phyloP scores from a whole-genome alignment of 2,329 filamentous ascomycete genomes.

The Colletotrichum simmondsii region DNA sequence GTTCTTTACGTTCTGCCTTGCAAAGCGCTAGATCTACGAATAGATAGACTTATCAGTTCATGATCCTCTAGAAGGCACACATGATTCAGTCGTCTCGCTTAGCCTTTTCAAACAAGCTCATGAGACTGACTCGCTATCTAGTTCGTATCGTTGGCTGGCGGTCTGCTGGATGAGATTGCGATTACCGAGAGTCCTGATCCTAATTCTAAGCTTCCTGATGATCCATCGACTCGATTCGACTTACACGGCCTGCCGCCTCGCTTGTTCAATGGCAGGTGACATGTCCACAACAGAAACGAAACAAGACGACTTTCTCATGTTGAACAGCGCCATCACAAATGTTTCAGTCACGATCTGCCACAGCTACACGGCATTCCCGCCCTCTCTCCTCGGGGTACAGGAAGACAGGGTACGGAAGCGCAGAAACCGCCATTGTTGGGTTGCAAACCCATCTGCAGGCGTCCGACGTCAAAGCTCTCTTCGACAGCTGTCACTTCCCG shows the following conservation, averaged over 20 bases:
- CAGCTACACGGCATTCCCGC: constrained; percentile 20
- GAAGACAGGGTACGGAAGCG: not conserved
- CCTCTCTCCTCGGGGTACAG: not conserved
- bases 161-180: not conserved
- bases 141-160: not conserved
- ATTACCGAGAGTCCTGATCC: not conserved
- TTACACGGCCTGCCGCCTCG: constrained; percentile 6
- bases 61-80: not conserved
- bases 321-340: constrained; percentile 9
- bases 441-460: constrained; percentile 10
- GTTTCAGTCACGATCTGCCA: constrained; percentile 18
- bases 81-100: not conserved
- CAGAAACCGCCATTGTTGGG: not conserved
- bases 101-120: not conserved
- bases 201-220: not conserved
- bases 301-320: constrained; percentile 9
- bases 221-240: not conserved
- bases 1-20: not conserved
- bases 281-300: not conserved
- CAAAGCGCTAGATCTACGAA: not conserved
- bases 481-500: constrained; percentile 27
- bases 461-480: constrained; percentile 25
- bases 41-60: not conserved
- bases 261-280: not conserved
- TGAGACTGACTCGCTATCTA: not conserved